Evolutionary conservation across 257 asterid species (phyloP).

Genomic region (Galeopsis tetrahit): DNA sequence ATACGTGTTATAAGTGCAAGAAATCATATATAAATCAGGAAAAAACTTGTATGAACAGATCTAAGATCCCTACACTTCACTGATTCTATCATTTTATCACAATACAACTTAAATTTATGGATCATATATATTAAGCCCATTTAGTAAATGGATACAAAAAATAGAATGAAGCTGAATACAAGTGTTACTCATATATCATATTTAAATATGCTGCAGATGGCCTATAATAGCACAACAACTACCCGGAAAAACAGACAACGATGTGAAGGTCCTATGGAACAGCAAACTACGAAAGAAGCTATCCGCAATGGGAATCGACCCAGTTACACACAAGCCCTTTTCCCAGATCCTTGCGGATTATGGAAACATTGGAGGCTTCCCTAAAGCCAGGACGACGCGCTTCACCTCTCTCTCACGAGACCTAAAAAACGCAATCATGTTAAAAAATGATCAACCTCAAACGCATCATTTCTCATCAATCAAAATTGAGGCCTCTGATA

Average conservation of each 20-base stretch:
- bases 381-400: slow-evolving; percentile 47
- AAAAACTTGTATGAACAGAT: too few species aligned
- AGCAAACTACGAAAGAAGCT: slow-evolving; percentile 80
- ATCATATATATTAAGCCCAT: too few species aligned
- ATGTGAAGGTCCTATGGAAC: slow-evolving; percentile 81
- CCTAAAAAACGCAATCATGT: slow-evolving; percentile 42
- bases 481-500: not conserved
- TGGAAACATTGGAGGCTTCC: slow-evolving; percentile 81
- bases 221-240: slow-evolving; percentile 82
- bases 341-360: slow-evolving; percentile 87
- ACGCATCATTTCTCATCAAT: not conserved
- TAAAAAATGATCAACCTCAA: slow-evolving; percentile 37
- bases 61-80: too few species aligned
- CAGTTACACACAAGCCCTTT: slow-evolving; percentile 87
- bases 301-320: slow-evolving; percentile 92
- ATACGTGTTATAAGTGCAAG: too few species aligned
- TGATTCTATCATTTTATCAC: too few species aligned
- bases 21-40: too few species aligned
- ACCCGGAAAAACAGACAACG: slow-evolving; percentile 75
- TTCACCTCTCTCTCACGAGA: slow-evolving; percentile 54
- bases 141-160: too few species aligned
- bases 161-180: too few species aligned
- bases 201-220: slow-evolving; percentile 55
- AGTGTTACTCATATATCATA: too few species aligned
- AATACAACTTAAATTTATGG: too few species aligned